Evolutionary conservation across 2,329 filamentous ascomycete species (phyloP), one percentile per base, ranked within the genome.

Genomic region (Trichoderma aggressivum): DNA sequence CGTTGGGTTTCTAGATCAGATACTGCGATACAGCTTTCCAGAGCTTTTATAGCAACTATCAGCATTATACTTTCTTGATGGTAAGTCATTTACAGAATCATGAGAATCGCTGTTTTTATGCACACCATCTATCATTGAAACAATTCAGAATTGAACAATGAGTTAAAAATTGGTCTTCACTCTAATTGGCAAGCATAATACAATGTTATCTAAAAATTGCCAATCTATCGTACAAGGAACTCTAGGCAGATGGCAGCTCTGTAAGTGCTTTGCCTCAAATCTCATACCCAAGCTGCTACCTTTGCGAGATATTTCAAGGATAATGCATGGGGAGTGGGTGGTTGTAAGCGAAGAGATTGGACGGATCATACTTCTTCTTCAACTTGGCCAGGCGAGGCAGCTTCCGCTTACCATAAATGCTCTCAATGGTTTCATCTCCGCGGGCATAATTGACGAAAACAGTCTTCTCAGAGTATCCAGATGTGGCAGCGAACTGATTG

Each of bases 361-460:
- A 59, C 1, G 36, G 64, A 8, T 67, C 53, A 24, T 67, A 47
- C 14, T 32, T 67, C 26, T 67, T 67, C 36, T 47, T 32, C 34
- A 67, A n/a, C n/a, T 55, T 28, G 5, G 53, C 26, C 5, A 67
- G 28, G 2, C 50, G 55, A 59, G 53, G 55, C 6, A 67, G n/a
- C 53, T 50, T 59, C 24, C 47, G 28, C 28, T 36, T 64, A 11
- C 65, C 65, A 47, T 60, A 68, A 18, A 68, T 30, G 8, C 36
- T 50, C 65, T 68, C 65, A 47, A 68, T 68, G 3, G 65, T 10
- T 26, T 68, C 65, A 12, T 68, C 65, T 5, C 65, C 65, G 2
- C 36, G 65, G 2, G 65, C 65, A n/a, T 68, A 68, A 30, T 60
- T 68, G 24, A 68, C 55, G 8, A 68, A 68, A 68, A 68, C 24